phyloP scores from a whole-genome alignment of 495 filamentous ascomycete species.

The Podospora pseudoanserina region DNA sequence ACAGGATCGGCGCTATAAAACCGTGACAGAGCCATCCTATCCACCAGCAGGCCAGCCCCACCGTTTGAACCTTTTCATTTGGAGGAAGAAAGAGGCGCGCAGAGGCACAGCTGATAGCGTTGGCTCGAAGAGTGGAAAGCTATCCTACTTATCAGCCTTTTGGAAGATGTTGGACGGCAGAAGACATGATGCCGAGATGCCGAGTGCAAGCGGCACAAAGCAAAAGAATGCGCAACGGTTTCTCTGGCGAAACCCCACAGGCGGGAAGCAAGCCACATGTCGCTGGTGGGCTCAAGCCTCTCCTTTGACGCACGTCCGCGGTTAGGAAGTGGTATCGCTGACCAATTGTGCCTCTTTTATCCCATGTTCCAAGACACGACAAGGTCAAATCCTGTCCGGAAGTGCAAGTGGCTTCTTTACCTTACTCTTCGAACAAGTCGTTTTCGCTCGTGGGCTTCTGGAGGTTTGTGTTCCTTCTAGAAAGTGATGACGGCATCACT shows the following conservation, averaged over 20 bases:
- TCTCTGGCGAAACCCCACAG: not conserved
- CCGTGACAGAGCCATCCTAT: not conserved
- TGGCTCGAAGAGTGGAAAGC: not conserved
- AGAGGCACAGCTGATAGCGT: not conserved
- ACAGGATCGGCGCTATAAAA: constrained; percentile 1
- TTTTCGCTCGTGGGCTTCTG: not conserved
- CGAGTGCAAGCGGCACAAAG: not conserved
- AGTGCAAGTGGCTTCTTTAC: not conserved
- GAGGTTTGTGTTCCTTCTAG: not conserved
- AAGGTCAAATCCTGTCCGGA: not conserved
- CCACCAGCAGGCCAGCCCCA: not conserved
- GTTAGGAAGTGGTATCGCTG: constrained; percentile 1
- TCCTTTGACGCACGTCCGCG: not conserved
- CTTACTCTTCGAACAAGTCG: not conserved
- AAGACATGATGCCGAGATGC: not conserved
- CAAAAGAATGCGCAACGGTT: not conserved
- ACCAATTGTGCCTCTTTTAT: not conserved
- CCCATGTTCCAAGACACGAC: not conserved
- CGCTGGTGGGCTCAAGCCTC: not conserved
- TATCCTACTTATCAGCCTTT: not conserved
- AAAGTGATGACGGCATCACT: not conserved
- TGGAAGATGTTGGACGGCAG: not conserved
- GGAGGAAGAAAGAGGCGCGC: not conserved
- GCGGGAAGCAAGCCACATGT: not conserved
- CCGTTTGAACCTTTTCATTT: not conserved